Evolutionary conservation across 495 filamentous ascomycete genomes (phyloP).

Genomic region (Neurospora intermedia): DNA sequence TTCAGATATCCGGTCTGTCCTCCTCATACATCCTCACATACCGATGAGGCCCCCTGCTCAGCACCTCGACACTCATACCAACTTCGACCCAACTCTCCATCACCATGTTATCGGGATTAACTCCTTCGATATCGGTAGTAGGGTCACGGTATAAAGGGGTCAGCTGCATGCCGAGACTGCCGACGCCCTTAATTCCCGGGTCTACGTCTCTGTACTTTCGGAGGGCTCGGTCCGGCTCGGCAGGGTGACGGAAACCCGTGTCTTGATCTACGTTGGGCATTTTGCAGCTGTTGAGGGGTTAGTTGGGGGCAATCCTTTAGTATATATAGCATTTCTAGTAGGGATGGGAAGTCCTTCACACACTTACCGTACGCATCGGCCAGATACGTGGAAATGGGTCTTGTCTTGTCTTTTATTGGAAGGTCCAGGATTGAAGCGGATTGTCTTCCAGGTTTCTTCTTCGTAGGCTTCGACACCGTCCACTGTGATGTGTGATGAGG

Average conservation of each 20-base stretch:
- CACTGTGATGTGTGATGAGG: conserved; percentile 14
- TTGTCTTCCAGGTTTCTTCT: conserved; percentile 72
- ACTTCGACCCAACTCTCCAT: conserved; percentile 33
- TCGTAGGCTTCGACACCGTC: conserved; percentile 29
- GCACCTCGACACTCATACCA: conserved; percentile 32
- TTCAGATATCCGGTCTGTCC: background rate
- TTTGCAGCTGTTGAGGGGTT: conserved; percentile 50
- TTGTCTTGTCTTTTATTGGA: conserved; percentile 19
- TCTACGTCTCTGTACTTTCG: conserved; percentile 63
- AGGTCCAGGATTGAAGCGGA: conserved; percentile 45
- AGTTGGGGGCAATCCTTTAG: background rate
- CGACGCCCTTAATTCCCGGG: conserved; percentile 52
- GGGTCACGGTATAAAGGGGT: conserved; percentile 45
- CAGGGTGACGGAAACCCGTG: conserved; percentile 57
- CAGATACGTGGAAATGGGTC: conserved; percentile 45
- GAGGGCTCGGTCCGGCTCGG: conserved; percentile 66
- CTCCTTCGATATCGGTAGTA: conserved; percentile 8
- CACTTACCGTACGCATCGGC: conserved; percentile 50
- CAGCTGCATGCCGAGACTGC: conserved; percentile 79
- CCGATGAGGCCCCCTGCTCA: conserved; percentile 27
- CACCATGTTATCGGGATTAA: background rate
- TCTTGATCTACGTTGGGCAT: conserved; percentile 74
- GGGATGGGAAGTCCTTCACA: background rate
- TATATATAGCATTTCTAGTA: conserved; percentile 6
- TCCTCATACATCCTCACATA: conserved; percentile 26